Percentiles rank a stretch among this genome's conserved stretches.
These are phyloP conservation scores for Gossypium laxum DNA, from an alignment of 441 rosid species.

Conservation along the genomic window DNA sequence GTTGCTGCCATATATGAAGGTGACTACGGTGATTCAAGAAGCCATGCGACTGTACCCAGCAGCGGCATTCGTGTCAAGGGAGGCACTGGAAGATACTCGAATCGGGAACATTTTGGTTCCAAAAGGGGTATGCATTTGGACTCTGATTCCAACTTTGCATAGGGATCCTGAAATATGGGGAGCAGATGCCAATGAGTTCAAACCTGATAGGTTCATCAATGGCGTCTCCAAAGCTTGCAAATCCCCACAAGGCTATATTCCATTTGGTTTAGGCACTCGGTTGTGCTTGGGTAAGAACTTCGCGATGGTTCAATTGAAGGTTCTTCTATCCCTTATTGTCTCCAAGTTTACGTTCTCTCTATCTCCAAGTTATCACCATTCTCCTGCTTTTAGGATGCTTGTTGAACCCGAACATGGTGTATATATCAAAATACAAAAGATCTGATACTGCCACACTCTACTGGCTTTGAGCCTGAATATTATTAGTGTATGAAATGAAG, in stretches of 20 bases:
- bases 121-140: constrained; percentile 50
- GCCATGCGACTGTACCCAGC: constrained; percentile 53
- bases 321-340: constrained; percentile 44
- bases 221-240: constrained; percentile 60
- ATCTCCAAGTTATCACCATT: constrained; percentile 48
- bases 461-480: not conserved
- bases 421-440: constrained; percentile 21
- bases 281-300: constrained; percentile 51
- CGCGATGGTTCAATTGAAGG: constrained; percentile 46
- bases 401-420: constrained; percentile 56
- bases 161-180: constrained; percentile 58
- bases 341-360: constrained; percentile 39
- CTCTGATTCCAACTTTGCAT: constrained; percentile 47
- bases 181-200: constrained; percentile 47
- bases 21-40: constrained; percentile 50
- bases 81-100: constrained; percentile 41
- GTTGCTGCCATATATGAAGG: constrained; percentile 20
- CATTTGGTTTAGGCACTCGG: constrained; percentile 60
- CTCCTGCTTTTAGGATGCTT: constrained; percentile 43
- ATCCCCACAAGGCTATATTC: constrained; percentile 50
- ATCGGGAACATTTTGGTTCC: constrained; percentile 40
- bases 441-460: not conserved
- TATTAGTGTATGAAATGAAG: not conserved
- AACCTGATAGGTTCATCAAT: constrained; percentile 43
- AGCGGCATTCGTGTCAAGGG: constrained; percentile 51